These are phyloP conservation scores for Aureobasidium melanogenum DNA, from an alignment of 2,329 filamentous ascomycete species.

Conservation along the genomic window DNA sequence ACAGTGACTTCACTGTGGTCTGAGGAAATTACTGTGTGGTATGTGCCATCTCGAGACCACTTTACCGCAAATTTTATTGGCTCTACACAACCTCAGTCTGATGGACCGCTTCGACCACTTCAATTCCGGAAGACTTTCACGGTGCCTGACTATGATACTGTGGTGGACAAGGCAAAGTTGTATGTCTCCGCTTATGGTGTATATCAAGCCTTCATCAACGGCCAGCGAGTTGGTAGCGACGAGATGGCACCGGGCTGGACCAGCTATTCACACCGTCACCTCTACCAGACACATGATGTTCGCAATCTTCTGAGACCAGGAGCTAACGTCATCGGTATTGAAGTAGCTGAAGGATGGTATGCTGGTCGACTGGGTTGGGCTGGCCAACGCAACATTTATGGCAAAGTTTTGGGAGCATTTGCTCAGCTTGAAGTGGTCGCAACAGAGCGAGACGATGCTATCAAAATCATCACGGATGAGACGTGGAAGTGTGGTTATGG, in stretches of 20 bases:
- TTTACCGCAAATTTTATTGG: conserved; percentile 10
- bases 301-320: conserved; percentile 29
- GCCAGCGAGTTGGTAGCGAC: conserved; percentile 25
- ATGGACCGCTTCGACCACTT: neutral
- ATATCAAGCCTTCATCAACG: conserved; percentile 42
- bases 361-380: conserved; percentile 31
- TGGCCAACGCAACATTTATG: conserved; percentile 29
- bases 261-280: conserved; percentile 41
- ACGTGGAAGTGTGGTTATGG: conserved; percentile 30
- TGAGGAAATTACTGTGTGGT: neutral
- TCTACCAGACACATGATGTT: conserved; percentile 48
- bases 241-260: conserved; percentile 45
- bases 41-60: neutral
- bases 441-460: conserved; percentile 25
- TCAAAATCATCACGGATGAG: conserved; percentile 28
- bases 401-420: conserved; percentile 32
- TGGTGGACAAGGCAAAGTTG: conserved; percentile 28
- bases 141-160: conserved; percentile 9
- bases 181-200: conserved; percentile 41
- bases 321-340: conserved; percentile 34
- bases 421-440: conserved; percentile 30
- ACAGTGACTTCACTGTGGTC: conserved; percentile 4
- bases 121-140: conserved; percentile 30
- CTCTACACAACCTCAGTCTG: neutral
- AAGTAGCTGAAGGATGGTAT: conserved; percentile 45